Conservation (phyloP, 2,329 filamentous ascomycete genomes). For the Venturia pyrina region DNA sequence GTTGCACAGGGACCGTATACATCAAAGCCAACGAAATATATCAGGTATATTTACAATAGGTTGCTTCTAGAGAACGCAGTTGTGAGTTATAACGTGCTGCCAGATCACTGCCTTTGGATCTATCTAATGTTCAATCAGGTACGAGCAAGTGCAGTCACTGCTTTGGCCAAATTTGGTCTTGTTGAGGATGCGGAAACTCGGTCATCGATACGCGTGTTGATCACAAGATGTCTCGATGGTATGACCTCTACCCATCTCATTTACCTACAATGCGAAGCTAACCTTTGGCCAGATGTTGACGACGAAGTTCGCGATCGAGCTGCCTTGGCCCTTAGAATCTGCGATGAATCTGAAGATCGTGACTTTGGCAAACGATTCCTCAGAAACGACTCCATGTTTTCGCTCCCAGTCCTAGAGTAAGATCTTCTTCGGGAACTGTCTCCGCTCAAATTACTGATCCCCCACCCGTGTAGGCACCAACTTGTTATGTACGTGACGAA, state of each 20-base stretch:
- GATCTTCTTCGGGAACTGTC: background rate
- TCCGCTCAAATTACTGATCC: slow-evolving; percentile 27
- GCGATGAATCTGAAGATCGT: slow-evolving; percentile 79
- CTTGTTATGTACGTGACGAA: slow-evolving; percentile 96
- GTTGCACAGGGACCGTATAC: slow-evolving; percentile 65
- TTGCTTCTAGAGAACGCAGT: slow-evolving; percentile 96
- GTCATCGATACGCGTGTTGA: slow-evolving; percentile 83
- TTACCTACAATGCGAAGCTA: background rate
- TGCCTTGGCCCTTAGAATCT: slow-evolving; percentile 60
- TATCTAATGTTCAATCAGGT: slow-evolving; percentile 27
- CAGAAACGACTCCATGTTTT: slow-evolving; percentile 95
- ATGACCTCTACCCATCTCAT: background rate
- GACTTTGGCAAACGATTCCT: slow-evolving; percentile 80
- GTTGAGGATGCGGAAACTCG: slow-evolving; percentile 94
- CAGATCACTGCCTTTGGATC: background rate
- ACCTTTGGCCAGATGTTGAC: slow-evolving; percentile 57
- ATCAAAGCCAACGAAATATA: slow-evolving; percentile 93
- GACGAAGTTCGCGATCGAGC: slow-evolving; percentile 96
- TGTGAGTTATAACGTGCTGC: slow-evolving; percentile 23
- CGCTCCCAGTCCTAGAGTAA: slow-evolving; percentile 54
- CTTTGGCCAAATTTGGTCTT: slow-evolving; percentile 92
- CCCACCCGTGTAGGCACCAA: slow-evolving; percentile 49
- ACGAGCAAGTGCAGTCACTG: slow-evolving; percentile 87
- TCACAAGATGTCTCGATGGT: slow-evolving; percentile 77
- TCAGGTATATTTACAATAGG: slow-evolving; percentile 98